Percentiles rank a stretch among this genome's conserved stretches.
Evolutionary conservation across 2,329 filamentous ascomycete species (phyloP).

Genomic region (Penicillium nordicum): DNA sequence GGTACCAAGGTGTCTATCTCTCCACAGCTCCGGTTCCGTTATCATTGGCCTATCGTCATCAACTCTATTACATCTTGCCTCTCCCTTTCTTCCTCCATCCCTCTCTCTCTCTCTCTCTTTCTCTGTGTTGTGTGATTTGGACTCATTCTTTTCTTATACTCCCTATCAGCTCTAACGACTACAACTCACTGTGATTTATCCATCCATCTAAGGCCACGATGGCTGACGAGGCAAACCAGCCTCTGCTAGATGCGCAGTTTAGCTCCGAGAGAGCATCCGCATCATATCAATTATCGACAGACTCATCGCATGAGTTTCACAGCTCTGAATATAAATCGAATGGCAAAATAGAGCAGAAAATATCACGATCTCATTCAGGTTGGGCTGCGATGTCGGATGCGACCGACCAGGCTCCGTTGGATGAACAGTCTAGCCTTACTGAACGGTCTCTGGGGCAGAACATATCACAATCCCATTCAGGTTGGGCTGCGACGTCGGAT

Average conservation of each 20-base stretch:
- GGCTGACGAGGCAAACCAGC: constrained; percentile 34
- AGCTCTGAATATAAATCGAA: background rate
- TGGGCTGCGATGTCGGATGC: background rate
- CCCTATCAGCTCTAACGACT: background rate
- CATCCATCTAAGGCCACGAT: constrained; percentile 23
- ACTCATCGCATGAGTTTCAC: constrained; percentile 7
- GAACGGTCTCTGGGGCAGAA: constrained; percentile 5
- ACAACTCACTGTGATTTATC: background rate
- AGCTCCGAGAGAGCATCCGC: background rate
- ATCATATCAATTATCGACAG: constrained; percentile 1
- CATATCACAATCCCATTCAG: too few species aligned
- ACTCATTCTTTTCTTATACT: background rate
- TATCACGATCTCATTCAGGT: background rate
- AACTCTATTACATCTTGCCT: background rate
- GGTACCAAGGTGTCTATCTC: constrained; percentile 12
- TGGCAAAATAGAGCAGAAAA: background rate
- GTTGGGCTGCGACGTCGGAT: too few species aligned
- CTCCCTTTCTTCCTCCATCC: background rate
- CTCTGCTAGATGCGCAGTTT: constrained; percentile 28
- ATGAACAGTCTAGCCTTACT: background rate
- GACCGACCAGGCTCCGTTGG: background rate
- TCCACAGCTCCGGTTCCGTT: constrained; percentile 22
- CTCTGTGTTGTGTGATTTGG: background rate
- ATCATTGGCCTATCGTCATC: constrained; percentile 24
- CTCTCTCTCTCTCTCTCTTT: background rate